Percentiles rank a stretch among this genome's conserved stretches.
phyloP scores from a whole-genome alignment of 148 eudicot species.

The Bassia scoparia region DNA sequence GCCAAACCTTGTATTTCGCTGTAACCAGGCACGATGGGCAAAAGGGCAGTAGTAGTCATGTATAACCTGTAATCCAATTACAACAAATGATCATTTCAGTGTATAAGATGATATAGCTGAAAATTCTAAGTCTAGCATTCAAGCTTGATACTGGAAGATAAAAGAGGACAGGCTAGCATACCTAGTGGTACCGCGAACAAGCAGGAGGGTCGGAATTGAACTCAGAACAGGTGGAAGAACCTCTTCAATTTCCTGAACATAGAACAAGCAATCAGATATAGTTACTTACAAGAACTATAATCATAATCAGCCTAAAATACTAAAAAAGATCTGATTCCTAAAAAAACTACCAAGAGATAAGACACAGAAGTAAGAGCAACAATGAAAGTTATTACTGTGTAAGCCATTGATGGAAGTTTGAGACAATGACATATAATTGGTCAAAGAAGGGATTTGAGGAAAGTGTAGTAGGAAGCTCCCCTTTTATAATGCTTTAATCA shows the following conservation, averaged over 20 bases:
- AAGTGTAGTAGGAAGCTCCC: neutral
- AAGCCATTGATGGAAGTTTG: conserved; percentile 4
- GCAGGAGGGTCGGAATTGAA: conserved; percentile 63
- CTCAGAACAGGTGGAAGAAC: conserved; percentile 45
- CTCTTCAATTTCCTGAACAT: conserved; percentile 11
- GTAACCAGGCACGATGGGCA: conserved; percentile 68
- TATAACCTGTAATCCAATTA: conserved; percentile 42
- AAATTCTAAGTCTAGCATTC: too few relatives aligned
- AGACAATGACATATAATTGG: too few relatives aligned
- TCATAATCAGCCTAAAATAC: too few relatives aligned
- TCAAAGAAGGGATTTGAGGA: neutral
- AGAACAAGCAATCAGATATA: neutral
- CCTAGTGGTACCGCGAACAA: conserved; percentile 70
- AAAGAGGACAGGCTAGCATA: too few relatives aligned
- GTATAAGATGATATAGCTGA: too few relatives aligned
- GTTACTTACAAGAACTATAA: neutral
- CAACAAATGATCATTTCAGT: neutral
- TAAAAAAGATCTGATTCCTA: too few relatives aligned
- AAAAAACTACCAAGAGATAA: too few relatives aligned
- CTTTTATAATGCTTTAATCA: neutral
- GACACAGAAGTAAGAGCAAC: too few relatives aligned
- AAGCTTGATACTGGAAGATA: too few relatives aligned
- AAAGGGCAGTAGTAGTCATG: conserved; percentile 44
- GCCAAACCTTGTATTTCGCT: conserved; percentile 57
- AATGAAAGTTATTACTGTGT: neutral